Conservation (phyloP, 2,329 filamentous ascomycete genomes). For the Trichoderma gracile region DNA sequence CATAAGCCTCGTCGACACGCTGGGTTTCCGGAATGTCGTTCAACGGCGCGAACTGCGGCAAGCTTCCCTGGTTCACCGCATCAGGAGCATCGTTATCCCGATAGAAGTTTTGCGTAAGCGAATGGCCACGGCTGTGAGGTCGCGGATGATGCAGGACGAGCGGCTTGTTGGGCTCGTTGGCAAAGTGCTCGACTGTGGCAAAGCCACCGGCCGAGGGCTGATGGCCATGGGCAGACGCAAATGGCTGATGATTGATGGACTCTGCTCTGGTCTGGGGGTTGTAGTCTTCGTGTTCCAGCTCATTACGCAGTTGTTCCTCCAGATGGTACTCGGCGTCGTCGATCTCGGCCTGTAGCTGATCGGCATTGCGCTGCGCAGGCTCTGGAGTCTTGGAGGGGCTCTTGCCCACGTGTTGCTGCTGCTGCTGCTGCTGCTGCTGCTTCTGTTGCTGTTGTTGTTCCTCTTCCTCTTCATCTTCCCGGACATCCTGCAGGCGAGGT, state of each 20-base stretch:
- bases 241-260: conserved; percentile 31
- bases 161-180: conserved; percentile 54
- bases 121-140: conserved; percentile 72
- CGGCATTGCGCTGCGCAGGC: conserved; percentile 49
- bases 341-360: conserved; percentile 82
- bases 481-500: conserved; percentile 68
- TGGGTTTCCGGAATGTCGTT: conserved; percentile 45
- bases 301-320: conserved; percentile 75
- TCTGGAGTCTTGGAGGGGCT: conserved; percentile 58
- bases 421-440: no score
- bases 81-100: conserved; percentile 54
- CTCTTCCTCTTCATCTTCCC: conserved; percentile 73
- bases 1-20: conserved; percentile 57
- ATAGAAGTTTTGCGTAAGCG: conserved; percentile 67
- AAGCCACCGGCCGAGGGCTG: conserved; percentile 53
- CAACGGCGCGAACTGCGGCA: conserved; percentile 44
- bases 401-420: conserved; percentile 38
- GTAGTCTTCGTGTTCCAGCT: conserved; percentile 77
- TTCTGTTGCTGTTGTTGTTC: conserved; percentile 49
- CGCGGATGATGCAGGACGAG: conserved; percentile 69
- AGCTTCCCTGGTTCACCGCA: conserved; percentile 42
- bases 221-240: conserved; percentile 41
- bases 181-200: conserved; percentile 52
- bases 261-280: conserved; percentile 58
- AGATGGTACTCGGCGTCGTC: conserved; percentile 84